Percentiles rank a stretch among this genome's conserved stretches.
These are phyloP conservation scores for Phaeodactylum tricornutum DNA, from an alignment of 108 stramenopile species.

Conservation along the genomic window DNA sequence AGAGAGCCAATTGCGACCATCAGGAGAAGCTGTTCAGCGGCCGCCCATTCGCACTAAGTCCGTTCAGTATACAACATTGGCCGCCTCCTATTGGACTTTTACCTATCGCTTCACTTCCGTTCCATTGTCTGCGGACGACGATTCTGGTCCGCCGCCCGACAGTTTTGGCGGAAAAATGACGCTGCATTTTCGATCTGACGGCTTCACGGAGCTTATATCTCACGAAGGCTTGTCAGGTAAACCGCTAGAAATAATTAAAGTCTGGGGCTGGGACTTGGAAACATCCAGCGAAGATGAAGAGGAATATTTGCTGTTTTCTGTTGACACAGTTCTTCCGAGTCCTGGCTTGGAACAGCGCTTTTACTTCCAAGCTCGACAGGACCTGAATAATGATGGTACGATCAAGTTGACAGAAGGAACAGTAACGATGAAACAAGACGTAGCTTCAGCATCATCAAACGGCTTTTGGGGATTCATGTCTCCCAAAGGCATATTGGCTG, in stretches of 20 bases:
- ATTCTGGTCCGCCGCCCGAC: not conserved
- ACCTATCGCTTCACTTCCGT: constrained; percentile 51
- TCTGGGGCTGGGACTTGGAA: constrained; percentile 67
- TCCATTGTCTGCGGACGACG: constrained; percentile 12
- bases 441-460: constrained; percentile 19
- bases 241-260: constrained; percentile 21
- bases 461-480: constrained; percentile 44
- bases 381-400: not conserved
- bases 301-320: constrained; percentile 43
- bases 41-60: too few species aligned
- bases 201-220: constrained; percentile 34
- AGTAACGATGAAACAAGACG: constrained; percentile 48
- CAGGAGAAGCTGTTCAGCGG: too few species aligned
- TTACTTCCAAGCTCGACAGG: constrained; percentile 45
- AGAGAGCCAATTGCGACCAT: too few species aligned
- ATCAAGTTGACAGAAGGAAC: constrained; percentile 41
- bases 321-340: constrained; percentile 31
- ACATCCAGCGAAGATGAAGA: constrained; percentile 28
- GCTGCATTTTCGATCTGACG: constrained; percentile 32
- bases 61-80: constrained; percentile 11
- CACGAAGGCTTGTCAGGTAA: not conserved
- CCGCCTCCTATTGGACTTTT: constrained; percentile 21
- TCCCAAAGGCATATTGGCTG: constrained; percentile 40
- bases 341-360: constrained; percentile 28
- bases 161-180: constrained; percentile 35